Conservation (phyloP, 202 grass and related monocot genomes). For the Brachypodium distachyon region DNA sequence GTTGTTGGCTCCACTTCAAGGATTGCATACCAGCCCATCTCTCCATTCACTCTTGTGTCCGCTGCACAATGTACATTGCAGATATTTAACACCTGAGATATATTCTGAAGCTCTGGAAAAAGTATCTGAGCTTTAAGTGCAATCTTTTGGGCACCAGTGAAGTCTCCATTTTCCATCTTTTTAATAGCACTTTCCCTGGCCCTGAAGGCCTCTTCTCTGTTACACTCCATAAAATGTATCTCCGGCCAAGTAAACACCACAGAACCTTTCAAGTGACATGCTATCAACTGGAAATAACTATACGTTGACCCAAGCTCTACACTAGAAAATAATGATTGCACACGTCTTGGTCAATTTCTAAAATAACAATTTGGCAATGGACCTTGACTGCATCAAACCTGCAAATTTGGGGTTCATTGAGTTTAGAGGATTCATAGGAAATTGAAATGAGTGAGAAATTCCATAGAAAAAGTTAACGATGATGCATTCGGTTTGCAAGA, state of each 20-base stretch:
- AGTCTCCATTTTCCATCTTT: conserved; percentile 58
- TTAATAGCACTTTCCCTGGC: conserved; percentile 51
- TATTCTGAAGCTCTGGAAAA: conserved; percentile 58
- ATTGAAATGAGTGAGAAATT: too few species aligned
- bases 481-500: too few species aligned
- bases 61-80: conserved; percentile 70
- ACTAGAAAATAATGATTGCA: neutral
- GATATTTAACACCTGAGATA: conserved; percentile 53
- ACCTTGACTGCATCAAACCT: neutral
- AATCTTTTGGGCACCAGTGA: conserved; percentile 47
- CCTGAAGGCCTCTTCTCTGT: conserved; percentile 65
- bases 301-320: neutral
- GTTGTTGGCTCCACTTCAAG: conserved; percentile 60
- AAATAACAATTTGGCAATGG: conserved; percentile 2
- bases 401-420: too few species aligned
- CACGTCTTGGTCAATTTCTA: neutral
- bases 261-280: conserved; percentile 12
- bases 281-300: conserved; percentile 11
- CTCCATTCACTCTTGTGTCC: conserved; percentile 40
- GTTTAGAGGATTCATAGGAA: too few species aligned
- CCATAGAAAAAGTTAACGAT: too few species aligned
- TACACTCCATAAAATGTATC: conserved; percentile 52
- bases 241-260: neutral
- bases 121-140: conserved; percentile 56
- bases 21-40: conserved; percentile 56